These are phyloP conservation scores for Carex scoparia DNA, from an alignment of 176 grass and related monocot genomes.

Conservation along the genomic window DNA sequence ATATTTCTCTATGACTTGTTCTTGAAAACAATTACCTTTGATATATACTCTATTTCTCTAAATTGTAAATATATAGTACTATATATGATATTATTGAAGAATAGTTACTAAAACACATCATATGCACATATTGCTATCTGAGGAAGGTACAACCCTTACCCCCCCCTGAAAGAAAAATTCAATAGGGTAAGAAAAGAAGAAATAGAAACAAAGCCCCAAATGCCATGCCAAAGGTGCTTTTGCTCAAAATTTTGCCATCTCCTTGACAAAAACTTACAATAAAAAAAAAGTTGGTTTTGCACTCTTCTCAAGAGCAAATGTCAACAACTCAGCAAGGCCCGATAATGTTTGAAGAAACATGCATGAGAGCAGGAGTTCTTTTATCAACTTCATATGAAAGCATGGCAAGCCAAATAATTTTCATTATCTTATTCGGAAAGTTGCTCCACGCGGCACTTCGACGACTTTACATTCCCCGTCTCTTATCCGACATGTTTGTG, in stretches of 20 bases:
- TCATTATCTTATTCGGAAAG: conserved; percentile 47
- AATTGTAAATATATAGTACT: neutral
- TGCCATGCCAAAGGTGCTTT: neutral
- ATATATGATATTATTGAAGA: neutral
- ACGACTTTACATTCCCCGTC: conserved; percentile 54
- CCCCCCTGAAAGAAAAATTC: neutral
- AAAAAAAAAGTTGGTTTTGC: neutral
- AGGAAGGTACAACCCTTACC: neutral
- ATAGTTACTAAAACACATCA: neutral
- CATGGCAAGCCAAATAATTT: conserved; percentile 8
- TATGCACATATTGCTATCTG: neutral
- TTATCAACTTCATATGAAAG: conserved; percentile 3
- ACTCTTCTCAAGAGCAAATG: neutral
- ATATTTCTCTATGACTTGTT: neutral
- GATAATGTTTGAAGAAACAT: neutral
- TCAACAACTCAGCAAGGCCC: neutral
- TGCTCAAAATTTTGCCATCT: neutral
- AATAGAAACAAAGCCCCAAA: neutral
- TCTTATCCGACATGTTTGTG: conserved; percentile 67
- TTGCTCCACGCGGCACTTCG: conserved; percentile 46
- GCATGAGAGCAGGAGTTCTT: neutral
- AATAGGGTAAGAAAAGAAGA: neutral
- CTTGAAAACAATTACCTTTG: neutral
- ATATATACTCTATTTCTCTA: neutral
- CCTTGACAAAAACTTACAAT: neutral